Base-by-base conservation (phyloP, 2,329 filamentous ascomycete genomes). In the Ophiostoma himal-ulmi region DNA sequence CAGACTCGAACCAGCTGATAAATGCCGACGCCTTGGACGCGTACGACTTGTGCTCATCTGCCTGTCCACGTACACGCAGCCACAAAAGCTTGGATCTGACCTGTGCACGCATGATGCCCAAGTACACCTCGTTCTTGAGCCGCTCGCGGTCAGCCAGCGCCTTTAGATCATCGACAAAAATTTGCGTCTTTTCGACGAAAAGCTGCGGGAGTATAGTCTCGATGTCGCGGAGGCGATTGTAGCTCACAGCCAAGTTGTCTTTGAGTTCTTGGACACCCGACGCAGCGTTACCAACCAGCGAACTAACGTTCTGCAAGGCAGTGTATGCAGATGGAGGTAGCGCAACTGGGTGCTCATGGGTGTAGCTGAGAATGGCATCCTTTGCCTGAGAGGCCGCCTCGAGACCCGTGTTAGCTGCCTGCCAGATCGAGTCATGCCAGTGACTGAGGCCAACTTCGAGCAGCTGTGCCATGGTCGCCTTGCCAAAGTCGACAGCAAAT, bases 401-500 rank as follows among this genome's bases (percentile, higher is more conserved):
- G 34, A 75, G 77, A n/a, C 81, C 80, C 10, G 81, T 81, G 54
- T 79, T 79, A 10, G 78, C 79, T 8, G 85, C 75, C 60, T 79
- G 80, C 60, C 81, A 79, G 17, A 81, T 79, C 3, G 84, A 77
- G 17, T 73, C 78, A 54, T 77, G 77, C 52, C 81, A 75, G 8
- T 80, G 70, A n/a, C 80, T 39, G 62, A 65, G 20, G 10, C 62
- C 82, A 8, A 79, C 79, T 70, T 84, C 82, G 6, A 84, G 73
- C 17, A 80, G 81, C 54, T 82, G 81, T 14, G 79, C 79, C 60
- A 85, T 76, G 20, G 81, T 77, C 30, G 82, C 79, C 75, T 79
- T 83, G 66, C 86, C 85, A 77, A 90, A 88, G 76, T 88, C 84
- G 39, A 90, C 78, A 54, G 83, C 82, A 76, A 89, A 86, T 0